phyloP scores from a whole-genome alignment of 352 stramenopile genomes.

The Phytophthora cactorum region DNA sequence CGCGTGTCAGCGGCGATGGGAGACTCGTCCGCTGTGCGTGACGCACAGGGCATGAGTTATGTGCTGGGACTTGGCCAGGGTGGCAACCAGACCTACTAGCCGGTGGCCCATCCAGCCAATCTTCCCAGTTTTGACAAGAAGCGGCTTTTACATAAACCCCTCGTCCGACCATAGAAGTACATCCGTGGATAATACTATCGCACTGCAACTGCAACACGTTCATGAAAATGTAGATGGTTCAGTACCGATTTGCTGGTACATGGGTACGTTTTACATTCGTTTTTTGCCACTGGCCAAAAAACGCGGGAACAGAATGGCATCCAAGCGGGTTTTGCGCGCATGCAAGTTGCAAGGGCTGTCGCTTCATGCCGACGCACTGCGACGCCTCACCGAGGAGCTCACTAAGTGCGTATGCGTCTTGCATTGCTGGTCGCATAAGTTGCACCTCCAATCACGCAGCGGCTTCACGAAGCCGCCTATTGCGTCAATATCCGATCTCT shows the following conservation, averaged over 20 bases:
- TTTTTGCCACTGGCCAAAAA: not conserved
- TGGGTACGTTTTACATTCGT: conserved; percentile 11
- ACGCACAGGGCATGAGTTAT: conserved; percentile 91
- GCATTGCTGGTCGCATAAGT: conserved; percentile 6
- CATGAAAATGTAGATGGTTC: not conserved
- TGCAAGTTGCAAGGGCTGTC: conserved; percentile 88
- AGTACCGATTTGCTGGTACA: conserved; percentile 27
- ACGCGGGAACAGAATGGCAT: conserved; percentile 56
- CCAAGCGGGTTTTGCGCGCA: conserved; percentile 82
- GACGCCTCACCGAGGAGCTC: conserved; percentile 69
- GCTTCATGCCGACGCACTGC: conserved; percentile 75
- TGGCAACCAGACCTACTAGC: conserved; percentile 78
- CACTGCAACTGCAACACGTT: conserved; percentile 14
- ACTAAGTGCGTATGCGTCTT: conserved; percentile 48
- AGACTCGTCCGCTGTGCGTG: conserved; percentile 74
- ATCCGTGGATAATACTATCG: not conserved
- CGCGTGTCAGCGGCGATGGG: conserved; percentile 72
- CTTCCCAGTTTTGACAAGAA: not conserved
- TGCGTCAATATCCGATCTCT: not conserved
- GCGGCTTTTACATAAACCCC: not conserved
- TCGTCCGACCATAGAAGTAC: not conserved
- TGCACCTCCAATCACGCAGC: conserved; percentile 2
- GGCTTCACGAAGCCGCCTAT: conserved; percentile 3
- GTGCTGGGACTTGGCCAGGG: conserved; percentile 82
- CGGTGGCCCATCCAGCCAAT: not conserved